Percentiles rank a stretch among this genome's conserved stretches.
These are phyloP conservation scores for Gloeophyllum trabeum DNA, from an alignment of 768 basidiomycete species.

Conservation along the genomic window DNA sequence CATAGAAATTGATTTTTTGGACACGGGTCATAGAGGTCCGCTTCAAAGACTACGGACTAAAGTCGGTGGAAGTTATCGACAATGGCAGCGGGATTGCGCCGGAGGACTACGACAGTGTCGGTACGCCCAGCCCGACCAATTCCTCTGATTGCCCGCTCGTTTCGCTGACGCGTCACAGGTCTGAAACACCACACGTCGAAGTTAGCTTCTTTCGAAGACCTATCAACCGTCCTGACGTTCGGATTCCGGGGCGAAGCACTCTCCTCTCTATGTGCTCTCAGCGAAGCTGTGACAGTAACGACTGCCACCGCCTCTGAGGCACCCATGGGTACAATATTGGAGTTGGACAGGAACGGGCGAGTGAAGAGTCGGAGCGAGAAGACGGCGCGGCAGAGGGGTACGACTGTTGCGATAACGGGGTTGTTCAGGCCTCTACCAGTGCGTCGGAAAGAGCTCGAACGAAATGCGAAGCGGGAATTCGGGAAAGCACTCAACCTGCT, in stretches of 20 bases:
- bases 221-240: conserved; percentile 67
- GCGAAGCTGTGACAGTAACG: conserved; percentile 53
- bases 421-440: conserved; percentile 83
- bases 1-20: background rate
- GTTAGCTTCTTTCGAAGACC: conserved; percentile 62
- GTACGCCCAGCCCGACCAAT: conserved; percentile 37
- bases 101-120: conserved; percentile 67
- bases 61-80: conserved; percentile 79
- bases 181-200: conserved; percentile 95
- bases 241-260: conserved; percentile 96
- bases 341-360: conserved; percentile 57
- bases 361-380: conserved; percentile 41
- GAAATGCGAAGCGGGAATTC: conserved; percentile 85
- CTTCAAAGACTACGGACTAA: conserved; percentile 81
- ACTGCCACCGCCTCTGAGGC: conserved; percentile 64
- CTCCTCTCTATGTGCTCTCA: conserved; percentile 82
- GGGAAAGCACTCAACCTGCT: conserved; percentile 74
- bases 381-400: conserved; percentile 79
- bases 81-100: conserved; percentile 83
- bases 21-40: conserved; percentile 53
- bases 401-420: conserved; percentile 61
- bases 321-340: conserved; percentile 73
- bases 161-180: conserved; percentile 29
- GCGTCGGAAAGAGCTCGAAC: conserved; percentile 81
- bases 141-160: background rate